Percentiles rank a stretch among this genome's conserved stretches.
These are phyloP conservation scores for Pseudonitzschia delicatissima DNA, from an alignment of 108 stramenopile genomes.

Conservation along the genomic window DNA sequence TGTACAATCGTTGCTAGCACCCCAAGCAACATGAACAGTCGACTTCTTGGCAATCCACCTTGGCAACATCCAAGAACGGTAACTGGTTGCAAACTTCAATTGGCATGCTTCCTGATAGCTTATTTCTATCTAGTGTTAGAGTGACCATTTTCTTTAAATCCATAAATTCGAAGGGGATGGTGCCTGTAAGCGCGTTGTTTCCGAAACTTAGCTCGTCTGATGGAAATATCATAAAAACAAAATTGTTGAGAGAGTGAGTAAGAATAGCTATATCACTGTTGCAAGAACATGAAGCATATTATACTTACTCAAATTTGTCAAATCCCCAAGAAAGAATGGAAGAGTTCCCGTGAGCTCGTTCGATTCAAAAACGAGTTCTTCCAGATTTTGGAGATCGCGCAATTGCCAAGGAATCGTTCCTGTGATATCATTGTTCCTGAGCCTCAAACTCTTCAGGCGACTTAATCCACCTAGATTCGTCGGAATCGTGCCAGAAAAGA, in stretches of 20 bases:
- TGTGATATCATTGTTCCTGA: neutral
- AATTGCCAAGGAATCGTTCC: slow-evolving; percentile 9
- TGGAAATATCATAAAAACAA: neutral
- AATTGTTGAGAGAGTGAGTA: neutral
- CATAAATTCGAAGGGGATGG: slow-evolving; percentile 3
- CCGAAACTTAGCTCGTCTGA: slow-evolving; percentile 5
- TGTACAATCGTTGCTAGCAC: too few relatives aligned
- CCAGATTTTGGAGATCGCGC: neutral
- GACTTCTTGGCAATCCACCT: slow-evolving; percentile 7
- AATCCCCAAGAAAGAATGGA: neutral
- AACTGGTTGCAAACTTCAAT: neutral
- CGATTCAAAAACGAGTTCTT: neutral
- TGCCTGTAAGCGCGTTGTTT: slow-evolving; percentile 10
- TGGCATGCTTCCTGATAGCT: slow-evolving; percentile 2
- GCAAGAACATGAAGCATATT: neutral
- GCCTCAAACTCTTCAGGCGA: neutral
- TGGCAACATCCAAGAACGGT: neutral
- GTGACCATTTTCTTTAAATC: neutral
- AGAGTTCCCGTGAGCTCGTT: slow-evolving; percentile 1
- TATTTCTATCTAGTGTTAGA: neutral
- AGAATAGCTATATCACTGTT: neutral
- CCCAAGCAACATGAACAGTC: neutral
- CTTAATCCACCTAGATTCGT: neutral
- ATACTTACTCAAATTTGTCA: slow-evolving; percentile 5
- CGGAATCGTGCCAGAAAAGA: neutral